Percentiles rank a stretch among this genome's conserved stretches.
Evolutionary conservation across 225 moss, liverwort and hornwort genomes (phyloP).

Genomic region (Climacium dendroides): DNA sequence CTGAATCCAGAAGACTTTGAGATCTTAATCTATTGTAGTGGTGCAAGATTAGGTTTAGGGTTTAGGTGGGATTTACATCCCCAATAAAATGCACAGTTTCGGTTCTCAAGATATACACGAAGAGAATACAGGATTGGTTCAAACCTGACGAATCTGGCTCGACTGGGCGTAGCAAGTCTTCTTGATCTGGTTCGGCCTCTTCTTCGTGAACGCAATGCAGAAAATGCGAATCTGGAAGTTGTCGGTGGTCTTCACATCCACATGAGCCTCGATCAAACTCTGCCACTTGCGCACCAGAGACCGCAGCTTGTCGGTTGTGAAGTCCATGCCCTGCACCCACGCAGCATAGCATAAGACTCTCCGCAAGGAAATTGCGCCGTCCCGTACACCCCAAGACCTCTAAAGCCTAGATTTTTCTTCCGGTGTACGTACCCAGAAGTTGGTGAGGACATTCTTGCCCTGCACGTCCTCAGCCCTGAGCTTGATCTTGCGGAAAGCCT

Average conservation of each 20-base stretch:
- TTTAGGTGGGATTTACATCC: no score
- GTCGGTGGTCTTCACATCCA: slow-evolving; percentile 8
- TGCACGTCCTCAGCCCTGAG: slow-evolving; percentile 79
- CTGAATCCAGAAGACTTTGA: background rate
- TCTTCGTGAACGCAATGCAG: slow-evolving; percentile 43
- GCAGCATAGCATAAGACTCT: background rate
- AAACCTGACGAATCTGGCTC: slow-evolving; percentile 29
- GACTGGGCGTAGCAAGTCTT: slow-evolving; percentile 33
- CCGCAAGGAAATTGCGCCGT: background rate
- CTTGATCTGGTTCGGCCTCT: slow-evolving; percentile 48
- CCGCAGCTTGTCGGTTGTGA: slow-evolving; percentile 55
- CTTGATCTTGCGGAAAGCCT: slow-evolving; percentile 86
- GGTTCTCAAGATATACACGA: background rate
- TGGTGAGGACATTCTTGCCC: slow-evolving; percentile 77
- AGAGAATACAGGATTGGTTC: background rate
- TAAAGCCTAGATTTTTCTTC: background rate
- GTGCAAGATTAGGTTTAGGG: background rate
- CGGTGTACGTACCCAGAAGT: slow-evolving; percentile 46
- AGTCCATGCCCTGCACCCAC: slow-evolving; percentile 42
- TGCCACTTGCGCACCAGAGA: slow-evolving; percentile 65
- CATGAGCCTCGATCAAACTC: slow-evolving; percentile 24
- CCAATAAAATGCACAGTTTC: background rate
- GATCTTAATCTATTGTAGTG: no score
- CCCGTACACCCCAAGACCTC: background rate
- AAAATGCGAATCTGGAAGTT: slow-evolving; percentile 41